These are phyloP conservation scores for Podospora conica DNA, from an alignment of 495 filamentous ascomycete species.

Conservation along the genomic window DNA sequence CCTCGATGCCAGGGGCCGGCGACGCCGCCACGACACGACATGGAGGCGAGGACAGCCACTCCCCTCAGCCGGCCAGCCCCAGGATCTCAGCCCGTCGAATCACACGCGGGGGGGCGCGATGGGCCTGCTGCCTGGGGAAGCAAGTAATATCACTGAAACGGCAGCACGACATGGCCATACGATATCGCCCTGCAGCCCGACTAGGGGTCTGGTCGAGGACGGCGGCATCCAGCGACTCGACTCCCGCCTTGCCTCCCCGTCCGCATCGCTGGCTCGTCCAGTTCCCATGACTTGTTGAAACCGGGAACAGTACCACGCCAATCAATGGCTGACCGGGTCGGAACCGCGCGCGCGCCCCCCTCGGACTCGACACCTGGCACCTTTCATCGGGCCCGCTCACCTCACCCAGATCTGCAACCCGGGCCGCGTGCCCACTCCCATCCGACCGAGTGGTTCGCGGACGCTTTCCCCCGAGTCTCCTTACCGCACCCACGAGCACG, in stretches of 20 bases:
- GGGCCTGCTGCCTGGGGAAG: not conserved
- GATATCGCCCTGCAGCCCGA: conserved; percentile 13
- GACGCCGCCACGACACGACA: not conserved
- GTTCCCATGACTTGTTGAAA: not conserved
- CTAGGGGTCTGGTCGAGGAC: not conserved
- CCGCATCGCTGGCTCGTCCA: not conserved
- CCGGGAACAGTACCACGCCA: not conserved
- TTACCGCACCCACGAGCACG: not conserved
- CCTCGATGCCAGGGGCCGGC: not conserved
- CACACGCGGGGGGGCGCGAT: not conserved
- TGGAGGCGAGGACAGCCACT: no score
- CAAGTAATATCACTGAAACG: conserved; percentile 8
- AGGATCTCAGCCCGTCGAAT: not conserved
- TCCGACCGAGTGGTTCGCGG: not conserved
- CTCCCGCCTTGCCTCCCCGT: no score
- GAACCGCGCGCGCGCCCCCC: not conserved
- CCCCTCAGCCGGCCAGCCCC: no score
- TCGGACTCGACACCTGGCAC: no score
- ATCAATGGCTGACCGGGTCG: not conserved
- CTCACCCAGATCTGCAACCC: not conserved
- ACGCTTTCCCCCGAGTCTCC: no score
- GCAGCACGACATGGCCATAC: conserved; percentile 12
- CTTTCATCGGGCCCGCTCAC: not conserved
- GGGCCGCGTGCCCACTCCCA: not conserved
- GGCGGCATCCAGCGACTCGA: not conserved